phyloP scores from a whole-genome alignment of 2,329 filamentous ascomycete genomes.

The Daldinia eschscholtzii region DNA sequence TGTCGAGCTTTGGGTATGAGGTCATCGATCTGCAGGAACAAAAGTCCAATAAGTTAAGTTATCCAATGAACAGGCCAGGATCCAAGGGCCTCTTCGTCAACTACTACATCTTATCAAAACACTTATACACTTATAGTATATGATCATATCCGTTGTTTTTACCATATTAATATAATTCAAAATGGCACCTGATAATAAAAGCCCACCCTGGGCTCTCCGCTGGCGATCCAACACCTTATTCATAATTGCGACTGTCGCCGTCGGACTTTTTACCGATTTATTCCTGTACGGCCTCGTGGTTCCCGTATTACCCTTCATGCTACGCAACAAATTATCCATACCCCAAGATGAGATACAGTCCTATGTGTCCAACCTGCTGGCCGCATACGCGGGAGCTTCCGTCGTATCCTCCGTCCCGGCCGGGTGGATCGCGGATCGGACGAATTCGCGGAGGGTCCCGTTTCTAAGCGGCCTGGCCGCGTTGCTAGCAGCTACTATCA shows the following conservation, averaged over 20 bases:
- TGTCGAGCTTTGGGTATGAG: slow-evolving; percentile 33
- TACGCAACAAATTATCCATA: slow-evolving; percentile 63
- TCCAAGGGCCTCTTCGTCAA: background rate
- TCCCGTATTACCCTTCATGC: slow-evolving; percentile 69
- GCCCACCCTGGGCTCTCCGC: slow-evolving; percentile 44
- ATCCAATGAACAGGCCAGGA: slow-evolving; percentile 1
- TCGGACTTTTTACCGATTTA: slow-evolving; percentile 69
- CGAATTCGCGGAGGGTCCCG: slow-evolving; percentile 56
- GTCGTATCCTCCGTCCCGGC: slow-evolving; percentile 64
- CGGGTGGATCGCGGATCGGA: slow-evolving; percentile 67
- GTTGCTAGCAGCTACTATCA: background rate
- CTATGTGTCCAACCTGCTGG: slow-evolving; percentile 65
- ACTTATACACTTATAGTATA: no score
- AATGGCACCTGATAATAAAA: background rate
- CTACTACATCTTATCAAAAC: background rate
- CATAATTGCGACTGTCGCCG: slow-evolving; percentile 67
- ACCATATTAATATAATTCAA: background rate
- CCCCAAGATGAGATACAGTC: slow-evolving; percentile 63
- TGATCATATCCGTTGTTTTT: background rate
- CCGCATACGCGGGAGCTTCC: slow-evolving; percentile 66
- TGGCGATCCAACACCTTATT: slow-evolving; percentile 71
- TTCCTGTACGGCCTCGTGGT: slow-evolving; percentile 72
- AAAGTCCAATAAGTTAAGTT: background rate
- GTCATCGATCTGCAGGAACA: slow-evolving; percentile 45
- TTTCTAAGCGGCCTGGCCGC: slow-evolving; percentile 59